Base-by-base conservation (phyloP, 768 basidiomycete species). In the Polyporus arcularius region DNA sequence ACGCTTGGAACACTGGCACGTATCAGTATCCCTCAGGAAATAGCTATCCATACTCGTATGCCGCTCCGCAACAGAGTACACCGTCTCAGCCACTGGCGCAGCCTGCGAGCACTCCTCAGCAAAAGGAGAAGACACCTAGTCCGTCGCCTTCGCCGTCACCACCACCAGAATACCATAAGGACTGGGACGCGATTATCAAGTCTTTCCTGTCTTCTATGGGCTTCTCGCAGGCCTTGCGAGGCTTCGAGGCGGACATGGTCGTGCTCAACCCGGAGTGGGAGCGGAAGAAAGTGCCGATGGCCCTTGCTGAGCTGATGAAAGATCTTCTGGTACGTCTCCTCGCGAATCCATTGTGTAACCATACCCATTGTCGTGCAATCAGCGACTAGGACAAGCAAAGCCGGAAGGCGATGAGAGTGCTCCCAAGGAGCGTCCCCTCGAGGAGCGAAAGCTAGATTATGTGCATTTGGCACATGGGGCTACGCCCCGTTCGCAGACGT, bases 221-320 rank as follows among this genome's bases (percentile, higher is more conserved):
- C 4, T 70, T 91, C 21, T 77, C 73, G 1, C 86, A 90, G 67
- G 78, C 88, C 0, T 66, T 85, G 46, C 77, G 76, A 40, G 90
- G 87, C 0, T 84, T 92, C 49, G 85, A 89, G 64, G 72, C 78
- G n/a, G 90, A 92, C 67, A 81, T 91, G 75, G 68, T 91, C 4
- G 80, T 89, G n/a, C 71, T 91, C 74, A 91, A 85, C 61, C 69
- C 79, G 0, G 82, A 83, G 1, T 89, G 85, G 81, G 90, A 91
- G 71, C 76, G 76, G 40, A 75, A 77, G 58, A 78, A 74, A n/a
- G 76, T 90, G 7, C 83, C 85, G 10, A 73, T 68, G 0, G 88
- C 88, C 4, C 71, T 92, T 35, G 72, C 74, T 4, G 79, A 81
- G 30, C 71, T 91, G 30, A 72, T 80, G 39, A 74, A 77, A 41